These are phyloP conservation scores for Eimeria zaria DNA, from an alignment of 169 alveolate genomes.

Conservation along the genomic window DNA sequence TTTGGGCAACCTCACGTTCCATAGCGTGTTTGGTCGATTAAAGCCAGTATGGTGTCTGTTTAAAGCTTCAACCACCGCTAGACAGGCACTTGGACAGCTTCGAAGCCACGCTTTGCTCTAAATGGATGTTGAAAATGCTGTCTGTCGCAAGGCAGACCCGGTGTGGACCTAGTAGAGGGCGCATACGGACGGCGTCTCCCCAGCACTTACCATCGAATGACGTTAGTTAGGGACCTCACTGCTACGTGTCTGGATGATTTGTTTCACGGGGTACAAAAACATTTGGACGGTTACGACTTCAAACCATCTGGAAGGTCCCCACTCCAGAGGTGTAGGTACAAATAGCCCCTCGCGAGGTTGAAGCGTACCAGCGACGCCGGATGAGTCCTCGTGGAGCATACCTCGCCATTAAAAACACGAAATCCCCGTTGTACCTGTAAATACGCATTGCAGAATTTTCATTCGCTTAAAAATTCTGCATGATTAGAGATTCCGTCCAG, in stretches of 20 bases:
- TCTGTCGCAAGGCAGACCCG: neutral
- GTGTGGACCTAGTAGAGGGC: neutral
- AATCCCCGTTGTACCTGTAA: neutral
- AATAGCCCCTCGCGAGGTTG: neutral
- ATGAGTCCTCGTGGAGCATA: neutral
- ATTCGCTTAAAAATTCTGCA: neutral
- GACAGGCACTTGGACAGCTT: neutral
- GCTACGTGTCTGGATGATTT: neutral
- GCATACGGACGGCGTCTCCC: neutral
- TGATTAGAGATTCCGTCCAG: neutral
- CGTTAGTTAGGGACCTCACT: neutral
- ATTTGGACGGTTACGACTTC: too few relatives aligned
- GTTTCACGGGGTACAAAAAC: neutral
- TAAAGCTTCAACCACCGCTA: neutral
- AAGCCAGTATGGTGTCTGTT: neutral
- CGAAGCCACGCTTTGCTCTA: neutral
- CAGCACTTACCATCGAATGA: neutral
- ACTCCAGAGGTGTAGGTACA: too few relatives aligned
- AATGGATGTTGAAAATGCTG: neutral
- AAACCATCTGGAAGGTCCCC: too few relatives aligned
- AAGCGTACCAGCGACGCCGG: neutral
- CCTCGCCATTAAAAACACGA: neutral
- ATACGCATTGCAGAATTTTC: neutral
- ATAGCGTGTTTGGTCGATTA: neutral
- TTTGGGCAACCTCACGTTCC: neutral